These are phyloP conservation scores for Sungouiozyma intestinalis DNA, from an alignment of 805 yeast genomes.

Conservation along the genomic window DNA sequence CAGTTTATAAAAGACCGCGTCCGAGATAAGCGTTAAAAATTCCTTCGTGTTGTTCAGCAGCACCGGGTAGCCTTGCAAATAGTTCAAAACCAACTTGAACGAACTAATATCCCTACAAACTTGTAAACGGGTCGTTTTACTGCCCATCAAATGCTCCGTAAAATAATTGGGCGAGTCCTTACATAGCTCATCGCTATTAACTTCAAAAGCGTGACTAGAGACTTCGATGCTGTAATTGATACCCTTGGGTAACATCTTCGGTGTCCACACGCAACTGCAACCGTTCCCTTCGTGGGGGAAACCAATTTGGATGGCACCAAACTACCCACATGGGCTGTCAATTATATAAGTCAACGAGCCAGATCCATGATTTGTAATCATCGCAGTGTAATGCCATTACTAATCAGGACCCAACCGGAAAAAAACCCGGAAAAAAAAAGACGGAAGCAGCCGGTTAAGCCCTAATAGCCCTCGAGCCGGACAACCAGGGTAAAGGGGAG, in stretches of 20 bases:
- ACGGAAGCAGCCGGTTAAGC: too few species aligned
- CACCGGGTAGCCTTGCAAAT: slow-evolving; percentile 70
- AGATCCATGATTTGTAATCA: neutral
- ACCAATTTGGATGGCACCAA: too few species aligned
- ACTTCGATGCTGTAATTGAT: neutral
- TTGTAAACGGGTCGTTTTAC: slow-evolving; percentile 41
- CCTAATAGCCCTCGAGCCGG: too few species aligned
- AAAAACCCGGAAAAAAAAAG: neutral
- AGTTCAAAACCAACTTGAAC: slow-evolving; percentile 53
- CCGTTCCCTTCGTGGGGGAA: too few species aligned
- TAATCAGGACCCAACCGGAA: neutral
- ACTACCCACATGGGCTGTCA: too few species aligned
- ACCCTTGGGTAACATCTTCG: neutral
- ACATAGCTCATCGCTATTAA: neutral
- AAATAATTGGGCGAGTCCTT: slow-evolving; percentile 76
- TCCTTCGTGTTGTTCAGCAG: slow-evolving; percentile 29
- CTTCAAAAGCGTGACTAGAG: neutral
- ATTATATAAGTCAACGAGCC: neutral
- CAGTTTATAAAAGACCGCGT: slow-evolving; percentile 59
- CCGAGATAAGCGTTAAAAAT: slow-evolving; percentile 52
- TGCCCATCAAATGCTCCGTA: slow-evolving; percentile 49
- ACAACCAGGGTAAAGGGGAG: too few species aligned
- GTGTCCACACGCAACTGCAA: too few species aligned
- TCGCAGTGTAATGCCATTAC: neutral
- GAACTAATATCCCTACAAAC: slow-evolving; percentile 52